These are phyloP conservation scores for Biscutella laevigata DNA, from an alignment of 441 rosid species.

Conservation along the genomic window DNA sequence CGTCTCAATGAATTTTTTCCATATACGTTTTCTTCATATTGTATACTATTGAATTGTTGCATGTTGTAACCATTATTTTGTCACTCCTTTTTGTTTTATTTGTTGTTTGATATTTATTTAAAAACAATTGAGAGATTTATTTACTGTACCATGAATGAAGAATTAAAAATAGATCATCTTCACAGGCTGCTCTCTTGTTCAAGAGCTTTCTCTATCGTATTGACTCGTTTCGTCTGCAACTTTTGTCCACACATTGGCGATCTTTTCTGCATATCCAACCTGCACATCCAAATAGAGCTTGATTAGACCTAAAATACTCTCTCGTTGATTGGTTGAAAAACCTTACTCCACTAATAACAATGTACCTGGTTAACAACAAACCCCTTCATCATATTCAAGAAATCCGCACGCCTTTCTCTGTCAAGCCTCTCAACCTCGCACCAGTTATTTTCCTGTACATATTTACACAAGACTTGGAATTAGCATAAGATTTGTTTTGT, in stretches of 20 bases:
- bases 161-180: too few species aligned
- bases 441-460: constrained; percentile 67
- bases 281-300: constrained; percentile 29
- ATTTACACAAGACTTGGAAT: background rate
- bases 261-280: constrained; percentile 97
- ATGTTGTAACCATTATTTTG: constrained; percentile 15
- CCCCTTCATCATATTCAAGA: constrained; percentile 81
- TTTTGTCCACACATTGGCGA: constrained; percentile 75
- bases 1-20: too few species aligned
- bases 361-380: constrained; percentile 83
- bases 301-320: too few species aligned
- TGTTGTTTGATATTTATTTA: background rate
- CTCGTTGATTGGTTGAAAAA: too few species aligned
- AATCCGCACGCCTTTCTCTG: constrained; percentile 67
- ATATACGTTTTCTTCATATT: background rate
- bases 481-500: background rate
- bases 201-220: constrained; percentile 55
- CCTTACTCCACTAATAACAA: constrained; percentile 34
- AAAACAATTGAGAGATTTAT: too few species aligned
- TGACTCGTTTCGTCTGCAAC: constrained; percentile 79
- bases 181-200: too few species aligned
- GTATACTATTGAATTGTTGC: constrained; percentile 2
- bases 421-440: constrained; percentile 81
- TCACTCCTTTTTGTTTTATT: background rate
- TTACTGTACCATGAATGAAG: too few species aligned